A percentile compares a stretch with the other conserved stretches of the same genome.
These are phyloP conservation scores for Acer campestre DNA, from an alignment of 345 rosid species.

Conservation along the genomic window DNA sequence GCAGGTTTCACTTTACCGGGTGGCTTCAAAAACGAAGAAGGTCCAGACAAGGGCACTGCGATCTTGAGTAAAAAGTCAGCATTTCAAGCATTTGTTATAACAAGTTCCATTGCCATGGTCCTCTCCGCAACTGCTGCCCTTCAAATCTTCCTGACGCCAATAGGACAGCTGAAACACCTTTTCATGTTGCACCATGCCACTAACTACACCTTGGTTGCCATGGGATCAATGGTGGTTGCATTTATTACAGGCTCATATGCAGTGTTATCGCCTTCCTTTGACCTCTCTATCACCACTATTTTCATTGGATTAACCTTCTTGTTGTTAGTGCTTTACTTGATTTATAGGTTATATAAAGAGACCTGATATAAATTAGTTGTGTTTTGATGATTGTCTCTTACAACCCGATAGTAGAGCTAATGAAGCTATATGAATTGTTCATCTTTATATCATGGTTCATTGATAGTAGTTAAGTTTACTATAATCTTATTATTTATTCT, in stretches of 20 bases:
- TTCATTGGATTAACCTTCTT: background rate
- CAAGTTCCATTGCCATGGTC: background rate
- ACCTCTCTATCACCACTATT: background rate
- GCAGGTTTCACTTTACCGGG: background rate
- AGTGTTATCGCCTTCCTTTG: background rate
- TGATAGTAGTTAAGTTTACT: no score
- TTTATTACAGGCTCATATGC: background rate
- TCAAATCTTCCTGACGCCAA: background rate
- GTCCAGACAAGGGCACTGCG: background rate
- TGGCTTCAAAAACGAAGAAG: background rate
- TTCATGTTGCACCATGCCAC: background rate
- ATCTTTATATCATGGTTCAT: no score
- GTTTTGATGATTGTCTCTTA: no score
- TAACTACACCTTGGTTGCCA: background rate
- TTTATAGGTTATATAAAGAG: no score
- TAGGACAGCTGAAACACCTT: fast-evolving
- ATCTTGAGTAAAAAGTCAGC: background rate
- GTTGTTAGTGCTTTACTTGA: background rate
- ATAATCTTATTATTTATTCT: no score
- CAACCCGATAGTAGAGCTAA: no score
- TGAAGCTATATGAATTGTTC: no score
- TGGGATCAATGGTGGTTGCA: background rate
- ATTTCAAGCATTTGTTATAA: background rate
- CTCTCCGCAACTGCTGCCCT: background rate
- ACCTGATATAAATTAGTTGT: no score